Base-by-base conservation (phyloP, 768 basidiomycete genomes). In the Gautieria morchelliformis region DNA sequence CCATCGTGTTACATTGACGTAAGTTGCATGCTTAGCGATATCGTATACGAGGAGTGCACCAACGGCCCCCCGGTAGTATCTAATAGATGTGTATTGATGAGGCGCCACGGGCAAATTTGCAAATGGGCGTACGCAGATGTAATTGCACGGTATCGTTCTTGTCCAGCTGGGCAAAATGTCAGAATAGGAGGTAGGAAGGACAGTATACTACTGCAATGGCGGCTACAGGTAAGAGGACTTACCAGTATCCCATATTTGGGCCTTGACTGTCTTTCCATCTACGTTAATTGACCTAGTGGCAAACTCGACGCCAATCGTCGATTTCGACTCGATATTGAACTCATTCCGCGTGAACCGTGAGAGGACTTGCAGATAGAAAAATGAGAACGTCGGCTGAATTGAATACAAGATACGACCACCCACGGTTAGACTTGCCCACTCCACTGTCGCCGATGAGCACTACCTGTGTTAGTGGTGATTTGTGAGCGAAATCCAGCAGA, bases 281-380 rank as follows among this genome's bases (percentile, higher is more conserved):
- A 98, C 90, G 63, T 80, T 88, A 70, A 93, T 91, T 17, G 91
- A 89, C 67, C 96, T 83, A 42, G 95, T 97, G 4, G 95, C 96
- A 66, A 99, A 99, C 73, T 98, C 95, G 64, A 99, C 95, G 54
- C 96, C 95, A 70, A 99, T 98, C 22, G 96, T 99, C 60, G 95
- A 98, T 77, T 98, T 97, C 45, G 93, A 93, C 69, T 98, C 96
- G 63, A 95, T 80, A 77, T 94, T 96, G 84, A 99, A 99, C 74
- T 98, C 94, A 69, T 97, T 97, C 65, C 94, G 86, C 63, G 96
- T 99, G 83, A 99, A 99, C 68, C 96, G 93, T 74, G 93, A 95
- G 70, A 99, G 93, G 73, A 99, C 96, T 99, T 49, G 27, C 32
- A 39, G 15, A 32, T 46, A 20, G 53, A 40, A 33, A 30, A 17